These are phyloP conservation scores for Russula emetica DNA, from an alignment of 768 basidiomycete species.

Conservation along the genomic window DNA sequence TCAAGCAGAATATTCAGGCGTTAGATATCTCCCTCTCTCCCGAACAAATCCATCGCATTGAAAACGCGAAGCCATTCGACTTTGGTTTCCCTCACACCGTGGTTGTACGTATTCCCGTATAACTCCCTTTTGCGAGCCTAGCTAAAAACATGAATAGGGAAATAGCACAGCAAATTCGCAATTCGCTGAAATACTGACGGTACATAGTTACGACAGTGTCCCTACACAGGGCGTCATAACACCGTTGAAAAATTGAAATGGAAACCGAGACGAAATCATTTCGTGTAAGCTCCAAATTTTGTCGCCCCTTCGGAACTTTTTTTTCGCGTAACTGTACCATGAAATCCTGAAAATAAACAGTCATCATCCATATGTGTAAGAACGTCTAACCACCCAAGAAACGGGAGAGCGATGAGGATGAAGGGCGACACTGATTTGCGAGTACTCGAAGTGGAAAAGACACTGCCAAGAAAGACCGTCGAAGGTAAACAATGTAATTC, in stretches of 20 bases:
- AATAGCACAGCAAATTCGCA: neutral
- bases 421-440: neutral
- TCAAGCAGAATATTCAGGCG: constrained; percentile 48
- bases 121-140: neutral
- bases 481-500: too few species aligned
- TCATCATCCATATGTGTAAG: neutral
- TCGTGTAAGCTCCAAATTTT: neutral
- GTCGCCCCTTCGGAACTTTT: neutral
- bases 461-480: too few species aligned
- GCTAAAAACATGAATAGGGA: constrained; percentile 1
- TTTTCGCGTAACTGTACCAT: neutral
- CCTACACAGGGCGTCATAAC: constrained; percentile 1
- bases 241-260: neutral
- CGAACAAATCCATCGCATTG: constrained; percentile 46
- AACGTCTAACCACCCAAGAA: neutral
- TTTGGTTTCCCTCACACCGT: constrained; percentile 42
- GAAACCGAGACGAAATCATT: neutral
- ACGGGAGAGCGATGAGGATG: neutral
- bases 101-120: constrained; percentile 32
- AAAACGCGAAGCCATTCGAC: constrained; percentile 43
- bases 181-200: too few species aligned
- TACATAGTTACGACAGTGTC: neutral
- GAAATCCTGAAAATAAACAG: neutral
- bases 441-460: too few species aligned
- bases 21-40: constrained; percentile 44